Evolutionary conservation across 2,329 filamentous ascomycete genomes (phyloP), one percentile per base, ranked within the genome.

Genomic region (Chrysosporium keratinophilum): DNA sequence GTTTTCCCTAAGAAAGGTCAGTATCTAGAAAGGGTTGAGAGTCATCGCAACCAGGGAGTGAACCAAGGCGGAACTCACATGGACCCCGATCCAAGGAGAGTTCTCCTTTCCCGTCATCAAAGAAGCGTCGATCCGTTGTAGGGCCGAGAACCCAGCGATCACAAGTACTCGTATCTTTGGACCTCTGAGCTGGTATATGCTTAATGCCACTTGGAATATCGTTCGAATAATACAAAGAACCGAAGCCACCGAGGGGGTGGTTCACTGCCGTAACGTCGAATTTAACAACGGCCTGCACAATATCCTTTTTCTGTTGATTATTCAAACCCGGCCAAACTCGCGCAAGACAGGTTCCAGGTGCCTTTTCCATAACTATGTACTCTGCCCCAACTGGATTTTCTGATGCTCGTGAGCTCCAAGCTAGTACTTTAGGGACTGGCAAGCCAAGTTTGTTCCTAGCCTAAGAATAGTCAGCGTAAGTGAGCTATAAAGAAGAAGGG

Each of bases 281-380:
- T 20, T 23, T 43, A 11, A 46, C 42, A 5, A 56, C 14, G n/a
- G 47, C 53, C 12, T 35, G 40, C 41, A 52, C 17, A 33, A 37
- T 41, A 33, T 42, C 49, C 5, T 37, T 50, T 17, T 50, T 50
- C 15, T 46, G 17, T 46, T 46, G 7, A 34, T 33, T 46, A n/a
- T 5, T 46, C 33, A 46, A 51, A 7, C 20, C 4, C 17, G 34
- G 39, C 47, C 53, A 50, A 6, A 55, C 3, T 17, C 9, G n/a
- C 19, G 39, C 39, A n/a, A 55, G 31, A 15, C 28, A 43, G 14
- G 3, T n/a, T 14, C 41, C 53, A 42, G 17, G 9, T 19, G 62
- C 9, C 50, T 62, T 65, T 54, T 67, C 65, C 63, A 66, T 64
- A 15, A 67, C 39, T 1, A 67, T 65, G 42, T 67, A 67, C 45